Evolutionary conservation across 2,329 filamentous ascomycete genomes (phyloP).

Genomic region (Colletotrichum euphorbiae): DNA sequence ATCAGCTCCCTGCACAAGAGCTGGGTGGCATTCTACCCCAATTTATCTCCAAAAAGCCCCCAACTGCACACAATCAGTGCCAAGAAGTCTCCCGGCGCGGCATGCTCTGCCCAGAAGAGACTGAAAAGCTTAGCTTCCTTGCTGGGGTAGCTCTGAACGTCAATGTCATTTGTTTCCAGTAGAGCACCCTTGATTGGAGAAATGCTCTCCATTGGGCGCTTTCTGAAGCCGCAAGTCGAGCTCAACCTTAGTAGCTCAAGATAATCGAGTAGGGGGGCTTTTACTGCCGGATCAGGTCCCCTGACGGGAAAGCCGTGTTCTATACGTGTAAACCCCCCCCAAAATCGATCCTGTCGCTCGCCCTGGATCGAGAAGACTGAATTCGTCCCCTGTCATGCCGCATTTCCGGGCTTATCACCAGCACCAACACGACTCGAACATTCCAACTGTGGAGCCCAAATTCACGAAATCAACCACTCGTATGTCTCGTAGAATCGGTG

Average conservation of each 20-base stretch:
- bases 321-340: slow-evolving; percentile 17
- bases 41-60: too few relatives aligned
- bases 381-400: slow-evolving; percentile 1
- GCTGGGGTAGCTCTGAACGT: neutral
- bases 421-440: slow-evolving; percentile 13
- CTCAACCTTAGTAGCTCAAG: neutral
- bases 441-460: slow-evolving; percentile 4
- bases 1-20: too few relatives aligned
- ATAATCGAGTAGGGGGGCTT: too few relatives aligned
- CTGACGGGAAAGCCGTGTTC: neutral
- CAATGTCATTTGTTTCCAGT: slow-evolving; percentile 9
- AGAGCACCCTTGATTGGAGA: neutral
- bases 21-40: too few relatives aligned
- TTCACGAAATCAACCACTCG: slow-evolving; percentile 5
- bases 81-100: slow-evolving; percentile 7
- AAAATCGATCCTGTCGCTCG: neutral
- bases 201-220: neutral
- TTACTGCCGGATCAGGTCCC: slow-evolving; percentile 5
- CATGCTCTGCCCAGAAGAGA: slow-evolving; percentile 11
- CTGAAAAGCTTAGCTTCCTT: slow-evolving; percentile 21
- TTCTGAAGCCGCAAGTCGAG: neutral
- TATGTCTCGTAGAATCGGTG: neutral
- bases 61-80: neutral
- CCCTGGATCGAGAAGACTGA: slow-evolving; percentile 1
- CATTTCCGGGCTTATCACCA: slow-evolving; percentile 24